These are phyloP conservation scores for Globisporangium orthogonon DNA, from an alignment of 352 stramenopile genomes.

Conservation along the genomic window DNA sequence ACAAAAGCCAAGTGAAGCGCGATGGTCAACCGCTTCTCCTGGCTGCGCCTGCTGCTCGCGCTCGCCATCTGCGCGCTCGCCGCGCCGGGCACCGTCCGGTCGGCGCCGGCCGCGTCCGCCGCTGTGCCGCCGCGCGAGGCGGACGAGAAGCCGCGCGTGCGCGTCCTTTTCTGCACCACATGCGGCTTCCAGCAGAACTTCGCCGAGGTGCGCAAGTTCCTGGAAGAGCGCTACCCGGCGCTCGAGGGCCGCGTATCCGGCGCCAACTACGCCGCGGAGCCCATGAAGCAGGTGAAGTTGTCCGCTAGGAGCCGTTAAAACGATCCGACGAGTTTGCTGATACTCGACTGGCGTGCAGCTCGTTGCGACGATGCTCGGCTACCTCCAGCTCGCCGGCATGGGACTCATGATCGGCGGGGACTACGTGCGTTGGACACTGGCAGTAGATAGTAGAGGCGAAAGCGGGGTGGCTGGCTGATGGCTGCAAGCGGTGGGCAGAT, in stretches of 20 bases:
- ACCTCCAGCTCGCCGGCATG: slow-evolving; percentile 43
- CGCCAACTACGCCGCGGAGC: slow-evolving; percentile 51
- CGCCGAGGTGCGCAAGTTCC: slow-evolving; percentile 48
- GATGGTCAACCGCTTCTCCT: slow-evolving; percentile 15
- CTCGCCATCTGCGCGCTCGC: slow-evolving; percentile 24
- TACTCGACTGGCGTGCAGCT: slow-evolving; percentile 16
- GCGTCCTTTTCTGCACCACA: slow-evolving; percentile 59
- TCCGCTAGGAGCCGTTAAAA: not conserved
- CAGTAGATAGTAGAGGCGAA: not conserved
- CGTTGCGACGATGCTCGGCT: slow-evolving; percentile 33
- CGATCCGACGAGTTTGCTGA: not conserved
- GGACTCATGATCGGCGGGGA: slow-evolving; percentile 60
- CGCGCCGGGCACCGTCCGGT: slow-evolving; percentile 10
- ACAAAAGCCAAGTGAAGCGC: not conserved
- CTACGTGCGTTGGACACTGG: slow-evolving; percentile 29
- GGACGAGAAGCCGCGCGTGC: slow-evolving; percentile 15
- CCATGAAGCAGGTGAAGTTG: slow-evolving; percentile 29
- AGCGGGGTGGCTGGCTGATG: too few species aligned
- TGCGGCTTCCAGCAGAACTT: slow-evolving; percentile 84
- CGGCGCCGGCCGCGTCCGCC: not conserved
- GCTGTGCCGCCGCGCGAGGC: not conserved
- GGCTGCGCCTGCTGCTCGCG: slow-evolving; percentile 21
- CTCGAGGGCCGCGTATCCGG: slow-evolving; percentile 58
- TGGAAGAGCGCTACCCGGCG: slow-evolving; percentile 74
- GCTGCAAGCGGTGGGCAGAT: slow-evolving; percentile 19